These are phyloP conservation scores for Bryoerythrophyllum caledonicum DNA, from an alignment of 225 moss, liverwort and hornwort species.

Conservation along the genomic window DNA sequence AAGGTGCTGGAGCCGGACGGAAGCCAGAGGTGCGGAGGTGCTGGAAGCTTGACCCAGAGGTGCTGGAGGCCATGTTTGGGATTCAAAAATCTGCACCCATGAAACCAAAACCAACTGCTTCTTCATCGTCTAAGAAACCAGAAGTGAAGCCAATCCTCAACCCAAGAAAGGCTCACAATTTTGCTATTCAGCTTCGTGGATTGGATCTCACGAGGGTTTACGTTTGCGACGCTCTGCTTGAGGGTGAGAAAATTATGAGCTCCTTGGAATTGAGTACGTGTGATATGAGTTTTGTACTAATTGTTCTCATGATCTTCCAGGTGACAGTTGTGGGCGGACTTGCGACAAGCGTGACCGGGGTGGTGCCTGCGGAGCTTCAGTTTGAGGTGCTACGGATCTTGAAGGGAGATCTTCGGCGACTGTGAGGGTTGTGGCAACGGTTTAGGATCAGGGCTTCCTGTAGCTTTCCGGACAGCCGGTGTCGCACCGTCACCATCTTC, in stretches of 20 bases:
- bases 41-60: slow-evolving; percentile 60
- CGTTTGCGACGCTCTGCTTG: slow-evolving; percentile 68
- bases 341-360: too few species aligned
- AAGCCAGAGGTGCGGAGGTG: too few species aligned
- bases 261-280: not conserved
- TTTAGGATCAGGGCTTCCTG: too few species aligned
- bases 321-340: slow-evolving; percentile 20
- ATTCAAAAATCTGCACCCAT: slow-evolving; percentile 29
- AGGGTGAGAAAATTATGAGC: slow-evolving; percentile 38
- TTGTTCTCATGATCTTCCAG: slow-evolving; percentile 29
- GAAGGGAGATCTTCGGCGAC: too few species aligned
- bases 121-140: slow-evolving; percentile 18
- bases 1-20: too few species aligned
- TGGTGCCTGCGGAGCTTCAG: too few species aligned
- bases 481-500: too few species aligned
- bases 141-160: slow-evolving; percentile 44
- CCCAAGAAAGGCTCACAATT: slow-evolving; percentile 66
- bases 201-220: slow-evolving; percentile 59
- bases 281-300: not conserved
- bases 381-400: too few species aligned
- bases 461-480: too few species aligned
- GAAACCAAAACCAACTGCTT: slow-evolving; percentile 24
- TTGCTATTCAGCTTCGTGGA: slow-evolving; percentile 72
- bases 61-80: slow-evolving; percentile 57
- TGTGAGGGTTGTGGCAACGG: too few species aligned